A percentile compares a stretch with the other conserved stretches of the same genome.
These are phyloP conservation scores for Neopestalotiopsis clavispora DNA, from an alignment of 2,329 filamentous ascomycete species.

Conservation along the genomic window DNA sequence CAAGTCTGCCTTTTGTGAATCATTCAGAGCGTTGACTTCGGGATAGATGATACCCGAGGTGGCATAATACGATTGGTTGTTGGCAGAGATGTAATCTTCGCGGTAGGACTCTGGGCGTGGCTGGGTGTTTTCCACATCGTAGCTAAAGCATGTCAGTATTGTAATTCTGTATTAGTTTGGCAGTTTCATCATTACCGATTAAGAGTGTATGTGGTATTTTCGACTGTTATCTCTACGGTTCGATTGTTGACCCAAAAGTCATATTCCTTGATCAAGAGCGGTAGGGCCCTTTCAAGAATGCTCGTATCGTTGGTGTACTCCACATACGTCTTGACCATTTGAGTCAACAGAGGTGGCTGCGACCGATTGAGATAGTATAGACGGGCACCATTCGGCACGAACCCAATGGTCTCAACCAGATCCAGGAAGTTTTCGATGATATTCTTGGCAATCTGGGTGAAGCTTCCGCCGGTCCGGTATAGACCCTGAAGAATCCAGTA, in stretches of 20 bases:
- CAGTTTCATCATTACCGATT: slow-evolving; percentile 48
- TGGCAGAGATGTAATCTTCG: slow-evolving; percentile 70
- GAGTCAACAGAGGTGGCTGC: slow-evolving; percentile 68
- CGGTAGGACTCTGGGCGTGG: slow-evolving; percentile 71
- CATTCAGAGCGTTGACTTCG: slow-evolving; percentile 52
- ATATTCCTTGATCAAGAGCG: slow-evolving; percentile 67
- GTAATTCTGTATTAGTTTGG: not conserved
- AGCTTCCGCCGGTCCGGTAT: slow-evolving; percentile 66
- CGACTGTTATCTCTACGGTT: slow-evolving; percentile 55
- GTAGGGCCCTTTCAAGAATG: slow-evolving; percentile 64
- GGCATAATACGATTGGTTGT: slow-evolving; percentile 67
- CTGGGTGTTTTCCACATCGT: slow-evolving; percentile 67
- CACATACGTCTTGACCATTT: slow-evolving; percentile 70
- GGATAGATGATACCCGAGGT: slow-evolving; percentile 63
- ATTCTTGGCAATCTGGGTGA: slow-evolving; percentile 61
- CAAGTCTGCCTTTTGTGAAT: slow-evolving; percentile 54
- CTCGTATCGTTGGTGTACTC: slow-evolving; percentile 68
- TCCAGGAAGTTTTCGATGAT: slow-evolving; percentile 75
- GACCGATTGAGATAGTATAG: slow-evolving; percentile 72
- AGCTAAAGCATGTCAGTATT: slow-evolving; percentile 37
- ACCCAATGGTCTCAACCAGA: slow-evolving; percentile 66
- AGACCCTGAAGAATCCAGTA: slow-evolving; percentile 73
- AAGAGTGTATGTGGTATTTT: slow-evolving; percentile 55
- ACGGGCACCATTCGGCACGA: slow-evolving; percentile 71
- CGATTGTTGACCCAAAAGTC: slow-evolving; percentile 67